Conservation (phyloP, 163 green algal species). For the Scenedesmus sp. region DNA sequence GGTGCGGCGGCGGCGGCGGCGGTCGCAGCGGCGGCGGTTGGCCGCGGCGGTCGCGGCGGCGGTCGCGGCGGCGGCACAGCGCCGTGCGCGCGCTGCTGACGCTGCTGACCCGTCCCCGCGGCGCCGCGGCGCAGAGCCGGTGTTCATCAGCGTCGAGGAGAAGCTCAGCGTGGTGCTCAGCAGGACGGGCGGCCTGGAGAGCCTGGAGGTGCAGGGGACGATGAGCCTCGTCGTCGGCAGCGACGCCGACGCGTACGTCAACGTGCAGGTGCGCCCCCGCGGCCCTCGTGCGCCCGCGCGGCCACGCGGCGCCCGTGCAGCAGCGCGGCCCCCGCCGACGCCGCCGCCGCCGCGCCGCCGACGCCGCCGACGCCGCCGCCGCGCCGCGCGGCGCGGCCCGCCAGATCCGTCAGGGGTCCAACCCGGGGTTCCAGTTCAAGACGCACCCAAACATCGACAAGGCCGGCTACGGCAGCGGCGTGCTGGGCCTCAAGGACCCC, state of each 20-base stretch:
- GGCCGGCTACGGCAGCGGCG: slow-evolving; percentile 71
- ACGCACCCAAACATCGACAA: slow-evolving; percentile 99
- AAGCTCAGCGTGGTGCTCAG: slow-evolving; percentile 86
- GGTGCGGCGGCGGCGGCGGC: slow-evolving; percentile 11
- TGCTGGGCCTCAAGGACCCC: slow-evolving; percentile 94
- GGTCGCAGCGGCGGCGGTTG: background rate
- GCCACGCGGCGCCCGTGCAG: background rate
- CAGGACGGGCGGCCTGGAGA: slow-evolving; percentile 95
- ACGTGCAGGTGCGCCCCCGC: slow-evolving; percentile 63
- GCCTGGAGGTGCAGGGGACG: slow-evolving; percentile 95
- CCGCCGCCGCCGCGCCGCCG: background rate
- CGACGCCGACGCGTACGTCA: slow-evolving; percentile 85
- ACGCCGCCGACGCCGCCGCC: background rate
- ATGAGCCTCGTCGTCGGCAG: slow-evolving; percentile 89
- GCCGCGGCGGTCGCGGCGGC: background rate
- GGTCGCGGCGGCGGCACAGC: too few relatives aligned
- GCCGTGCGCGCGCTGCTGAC: slow-evolving; percentile 4
- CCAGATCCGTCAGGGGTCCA: slow-evolving; percentile 58
- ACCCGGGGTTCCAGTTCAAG: slow-evolving; percentile 98
- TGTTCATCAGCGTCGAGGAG: slow-evolving; percentile 93
- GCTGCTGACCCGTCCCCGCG: too few relatives aligned
- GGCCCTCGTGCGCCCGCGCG: background rate
- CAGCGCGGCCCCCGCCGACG: background rate
- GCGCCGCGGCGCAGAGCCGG: slow-evolving; percentile 82
- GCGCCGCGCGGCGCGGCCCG: background rate